phyloP scores from a whole-genome alignment of 495 filamentous ascomycete species.

The Xanthoparmelia taractica region DNA sequence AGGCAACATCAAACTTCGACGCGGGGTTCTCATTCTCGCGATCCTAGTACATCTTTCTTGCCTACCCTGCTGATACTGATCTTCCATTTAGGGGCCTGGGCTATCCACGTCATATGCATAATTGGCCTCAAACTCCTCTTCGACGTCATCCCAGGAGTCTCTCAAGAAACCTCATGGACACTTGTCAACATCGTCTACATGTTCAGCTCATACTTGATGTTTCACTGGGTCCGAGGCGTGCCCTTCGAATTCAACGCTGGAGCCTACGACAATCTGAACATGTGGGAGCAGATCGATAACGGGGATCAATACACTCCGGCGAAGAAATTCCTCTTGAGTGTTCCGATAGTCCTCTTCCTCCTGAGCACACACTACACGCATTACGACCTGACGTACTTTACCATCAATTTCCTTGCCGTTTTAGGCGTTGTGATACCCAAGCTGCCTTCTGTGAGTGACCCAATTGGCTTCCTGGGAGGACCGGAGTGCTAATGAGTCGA shows the following conservation, averaged over 20 bases:
- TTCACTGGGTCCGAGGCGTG: conserved; percentile 95
- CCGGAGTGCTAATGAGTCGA: conserved; percentile 19
- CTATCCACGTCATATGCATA: conserved; percentile 91
- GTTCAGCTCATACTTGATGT: conserved; percentile 98
- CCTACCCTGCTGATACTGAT: neutral
- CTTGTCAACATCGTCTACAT: conserved; percentile 98
- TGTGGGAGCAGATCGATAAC: conserved; percentile 99
- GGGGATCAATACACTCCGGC: conserved; percentile 96
- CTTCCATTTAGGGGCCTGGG: conserved; percentile 72
- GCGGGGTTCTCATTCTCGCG: neutral
- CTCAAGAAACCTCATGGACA: conserved; percentile 97
- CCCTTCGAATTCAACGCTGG: conserved; percentile 99
- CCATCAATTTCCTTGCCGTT: conserved; percentile 89
- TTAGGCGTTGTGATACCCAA: conserved; percentile 92
- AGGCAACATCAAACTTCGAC: neutral
- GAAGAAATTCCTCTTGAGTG: conserved; percentile 94
- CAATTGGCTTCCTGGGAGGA: conserved; percentile 16
- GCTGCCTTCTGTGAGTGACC: conserved; percentile 71
- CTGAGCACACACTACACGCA: conserved; percentile 98
- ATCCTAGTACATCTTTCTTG: neutral
- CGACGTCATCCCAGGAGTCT: conserved; percentile 88
- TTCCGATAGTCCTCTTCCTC: conserved; percentile 88
- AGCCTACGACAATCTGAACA: conserved; percentile 97
- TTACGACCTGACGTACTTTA: conserved; percentile 93
- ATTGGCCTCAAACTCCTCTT: conserved; percentile 85